phyloP scores from a whole-genome alignment of 768 basidiomycete species.

The Calocybe cyanea region DNA sequence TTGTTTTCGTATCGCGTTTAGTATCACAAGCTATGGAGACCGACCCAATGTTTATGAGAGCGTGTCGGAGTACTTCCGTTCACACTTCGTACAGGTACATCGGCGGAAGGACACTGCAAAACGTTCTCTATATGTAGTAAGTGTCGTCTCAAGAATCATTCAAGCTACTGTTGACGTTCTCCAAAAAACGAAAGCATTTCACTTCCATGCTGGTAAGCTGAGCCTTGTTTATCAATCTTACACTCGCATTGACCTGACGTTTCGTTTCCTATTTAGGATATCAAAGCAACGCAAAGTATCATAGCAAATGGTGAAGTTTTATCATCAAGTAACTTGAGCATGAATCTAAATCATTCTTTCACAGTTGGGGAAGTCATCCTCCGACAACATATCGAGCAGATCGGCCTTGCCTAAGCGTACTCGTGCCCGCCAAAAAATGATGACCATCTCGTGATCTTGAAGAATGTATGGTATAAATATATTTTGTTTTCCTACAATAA shows the following conservation, averaged over 20 bases:
- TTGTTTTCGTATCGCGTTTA: slow-evolving; percentile 21
- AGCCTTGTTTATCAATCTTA: neutral
- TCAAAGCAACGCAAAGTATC: slow-evolving; percentile 62
- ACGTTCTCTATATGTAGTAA: slow-evolving; percentile 61
- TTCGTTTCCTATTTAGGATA: slow-evolving; percentile 42
- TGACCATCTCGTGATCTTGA: no score
- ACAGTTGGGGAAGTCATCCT: slow-evolving; percentile 66
- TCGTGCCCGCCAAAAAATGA: neutral
- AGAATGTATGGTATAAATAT: no score
- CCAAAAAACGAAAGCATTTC: slow-evolving; percentile 46
- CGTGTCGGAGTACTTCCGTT: slow-evolving; percentile 76
- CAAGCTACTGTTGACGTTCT: slow-evolving; percentile 1
- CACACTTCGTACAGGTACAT: slow-evolving; percentile 79
- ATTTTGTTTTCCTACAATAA: no score
- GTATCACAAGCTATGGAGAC: slow-evolving; percentile 75
- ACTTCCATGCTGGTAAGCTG: slow-evolving; percentile 62
- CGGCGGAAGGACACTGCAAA: slow-evolving; percentile 56
- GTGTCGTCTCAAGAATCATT: slow-evolving; percentile 23
- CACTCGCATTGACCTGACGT: neutral
- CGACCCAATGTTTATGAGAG: slow-evolving; percentile 67
- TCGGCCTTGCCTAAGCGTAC: slow-evolving; percentile 36
- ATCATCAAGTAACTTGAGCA: neutral
- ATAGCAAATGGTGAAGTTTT: slow-evolving; percentile 52
- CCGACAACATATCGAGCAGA: slow-evolving; percentile 57
- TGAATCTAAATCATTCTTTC: neutral